These are phyloP conservation scores for Coemansia sp. DNA, from an alignment of 192 early-diverging fungal genomes.

Conservation along the genomic window DNA sequence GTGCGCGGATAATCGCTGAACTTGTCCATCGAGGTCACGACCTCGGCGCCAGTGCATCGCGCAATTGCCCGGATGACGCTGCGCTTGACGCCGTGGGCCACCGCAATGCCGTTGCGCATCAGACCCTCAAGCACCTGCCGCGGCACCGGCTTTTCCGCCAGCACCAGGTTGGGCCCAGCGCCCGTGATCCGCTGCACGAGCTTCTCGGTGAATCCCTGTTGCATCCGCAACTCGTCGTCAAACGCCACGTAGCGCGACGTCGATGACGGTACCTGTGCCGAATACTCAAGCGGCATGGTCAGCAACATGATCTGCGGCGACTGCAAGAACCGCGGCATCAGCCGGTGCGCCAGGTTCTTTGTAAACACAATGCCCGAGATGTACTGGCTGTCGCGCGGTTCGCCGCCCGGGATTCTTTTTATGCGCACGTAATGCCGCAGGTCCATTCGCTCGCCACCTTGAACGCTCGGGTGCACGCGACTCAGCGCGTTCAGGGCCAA, in stretches of 20 bases:
- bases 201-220: constrained; percentile 75
- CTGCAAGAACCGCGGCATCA: constrained; percentile 66
- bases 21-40: constrained; percentile 80
- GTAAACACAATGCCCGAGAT: constrained; percentile 88
- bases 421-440: constrained; percentile 89
- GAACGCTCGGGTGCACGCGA: constrained; percentile 55
- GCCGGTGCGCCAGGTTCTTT: constrained; percentile 89
- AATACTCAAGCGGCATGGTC: constrained; percentile 75
- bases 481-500: constrained; percentile 29
- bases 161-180: constrained; percentile 70
- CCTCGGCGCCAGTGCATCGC: constrained; percentile 76
- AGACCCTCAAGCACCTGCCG: constrained; percentile 82
- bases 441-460: constrained; percentile 80
- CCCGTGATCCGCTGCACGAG: constrained; percentile 75
- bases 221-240: constrained; percentile 76
- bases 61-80: constrained; percentile 83
- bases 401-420: constrained; percentile 90
- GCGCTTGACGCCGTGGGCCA: constrained; percentile 81
- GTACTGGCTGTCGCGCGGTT: constrained; percentile 73
- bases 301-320: constrained; percentile 83
- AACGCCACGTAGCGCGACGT: constrained; percentile 75
- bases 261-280: constrained; percentile 51
- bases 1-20: constrained; percentile 66
- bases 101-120: constrained; percentile 71
- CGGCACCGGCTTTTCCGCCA: constrained; percentile 79